Percentiles rank a stretch among this genome's conserved stretches.
Conservation (phyloP, 345 rosid species). For the Brassica rapa region DNA sequence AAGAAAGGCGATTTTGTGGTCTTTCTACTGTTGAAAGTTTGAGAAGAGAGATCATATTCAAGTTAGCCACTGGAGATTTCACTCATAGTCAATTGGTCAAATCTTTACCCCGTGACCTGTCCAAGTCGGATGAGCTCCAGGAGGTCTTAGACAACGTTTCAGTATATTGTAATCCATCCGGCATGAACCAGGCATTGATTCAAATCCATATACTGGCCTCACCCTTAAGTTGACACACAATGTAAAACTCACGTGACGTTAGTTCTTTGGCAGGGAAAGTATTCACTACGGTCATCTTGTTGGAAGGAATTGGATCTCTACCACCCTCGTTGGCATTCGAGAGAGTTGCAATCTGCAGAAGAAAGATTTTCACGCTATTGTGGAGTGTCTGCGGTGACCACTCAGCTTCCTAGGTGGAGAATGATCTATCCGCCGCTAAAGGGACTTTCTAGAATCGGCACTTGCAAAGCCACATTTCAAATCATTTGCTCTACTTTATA, state of each 20-base stretch:
- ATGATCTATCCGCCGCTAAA: constrained; percentile 73
- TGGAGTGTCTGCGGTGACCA: constrained; percentile 68
- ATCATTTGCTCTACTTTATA: constrained; percentile 69
- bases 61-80: constrained; percentile 86
- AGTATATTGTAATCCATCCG: constrained; percentile 75
- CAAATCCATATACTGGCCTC: constrained; percentile 25
- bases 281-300: constrained; percentile 65
- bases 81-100: constrained; percentile 89
- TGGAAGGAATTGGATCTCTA: constrained; percentile 97
- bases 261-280: constrained; percentile 66
- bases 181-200: constrained; percentile 81
- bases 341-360: constrained; percentile 93
- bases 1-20: constrained; percentile 93
- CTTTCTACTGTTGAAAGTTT: constrained; percentile 65
- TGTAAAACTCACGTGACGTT: constrained; percentile 31
- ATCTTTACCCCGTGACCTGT: constrained; percentile 79
- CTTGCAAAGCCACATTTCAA: constrained; percentile 67
- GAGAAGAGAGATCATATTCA: constrained; percentile 84
- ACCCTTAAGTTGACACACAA: constrained; percentile 20
- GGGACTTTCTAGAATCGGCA: constrained; percentile 70
- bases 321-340: constrained; percentile 85
- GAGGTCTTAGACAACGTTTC: constrained; percentile 76
- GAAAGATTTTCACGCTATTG: constrained; percentile 82
- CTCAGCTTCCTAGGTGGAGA: constrained; percentile 89
- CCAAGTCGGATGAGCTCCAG: constrained; percentile 76